Conservation (phyloP, 1,139 yeast genomes). For the Chernovozyma aurita region DNA sequence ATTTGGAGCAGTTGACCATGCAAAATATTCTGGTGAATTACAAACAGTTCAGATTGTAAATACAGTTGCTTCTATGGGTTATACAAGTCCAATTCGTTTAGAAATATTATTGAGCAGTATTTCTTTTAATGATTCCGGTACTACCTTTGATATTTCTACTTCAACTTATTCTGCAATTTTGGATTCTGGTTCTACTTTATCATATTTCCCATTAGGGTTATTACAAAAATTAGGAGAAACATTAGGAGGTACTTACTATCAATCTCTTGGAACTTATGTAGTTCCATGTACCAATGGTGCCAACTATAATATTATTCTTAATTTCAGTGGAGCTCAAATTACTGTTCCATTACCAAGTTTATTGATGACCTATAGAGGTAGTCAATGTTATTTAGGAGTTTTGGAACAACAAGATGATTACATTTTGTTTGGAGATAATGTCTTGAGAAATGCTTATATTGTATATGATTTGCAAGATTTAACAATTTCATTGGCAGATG, state of each 20-base stretch:
- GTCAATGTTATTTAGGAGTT: too few relatives aligned
- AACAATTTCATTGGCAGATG: too few relatives aligned
- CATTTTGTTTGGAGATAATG: too few relatives aligned
- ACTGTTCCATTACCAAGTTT: conserved; percentile 32
- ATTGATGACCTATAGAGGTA: too few relatives aligned
- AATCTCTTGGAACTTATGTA: conserved; percentile 19
- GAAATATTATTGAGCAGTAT: conserved; percentile 18
- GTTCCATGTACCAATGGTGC: conserved; percentile 14
- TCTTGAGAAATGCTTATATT: too few relatives aligned
- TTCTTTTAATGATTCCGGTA: neutral
- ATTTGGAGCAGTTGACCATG: conserved; percentile 51
- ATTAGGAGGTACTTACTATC: conserved; percentile 22
- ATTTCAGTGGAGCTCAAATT: conserved; percentile 37
- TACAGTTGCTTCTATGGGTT: conserved; percentile 14
- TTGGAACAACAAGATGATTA: too few relatives aligned
- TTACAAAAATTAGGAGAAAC: conserved; percentile 23
- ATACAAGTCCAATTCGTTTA: conserved; percentile 20
- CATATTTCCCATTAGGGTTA: conserved; percentile 27
- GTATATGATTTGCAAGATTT: too few relatives aligned
- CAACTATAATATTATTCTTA: conserved; percentile 23
- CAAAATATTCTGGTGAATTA: conserved; percentile 39
- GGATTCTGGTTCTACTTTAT: conserved; percentile 42
- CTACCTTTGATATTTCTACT: conserved; percentile 11
- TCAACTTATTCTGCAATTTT: conserved; percentile 28
- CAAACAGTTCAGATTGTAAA: conserved; percentile 27